These are phyloP conservation scores for Pholiota microspora DNA, from an alignment of 768 basidiomycete species.

Conservation along the genomic window DNA sequence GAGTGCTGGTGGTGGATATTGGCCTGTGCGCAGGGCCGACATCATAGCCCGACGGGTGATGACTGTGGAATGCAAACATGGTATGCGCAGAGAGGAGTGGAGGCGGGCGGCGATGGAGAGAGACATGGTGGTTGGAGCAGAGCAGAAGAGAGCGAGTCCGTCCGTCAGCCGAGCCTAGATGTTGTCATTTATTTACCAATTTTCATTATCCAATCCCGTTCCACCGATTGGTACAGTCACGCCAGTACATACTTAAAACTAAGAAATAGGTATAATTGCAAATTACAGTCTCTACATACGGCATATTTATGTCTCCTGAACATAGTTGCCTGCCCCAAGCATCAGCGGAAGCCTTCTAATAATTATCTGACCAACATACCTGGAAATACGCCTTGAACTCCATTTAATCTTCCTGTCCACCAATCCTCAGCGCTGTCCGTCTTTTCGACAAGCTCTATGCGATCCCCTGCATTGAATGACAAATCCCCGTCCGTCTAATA, in stretches of 20 bases:
- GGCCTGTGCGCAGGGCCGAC: slow-evolving; percentile 51
- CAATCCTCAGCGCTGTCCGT: slow-evolving; percentile 87
- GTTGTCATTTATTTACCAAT: slow-evolving; percentile 24
- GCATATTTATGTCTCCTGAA: slow-evolving; percentile 45
- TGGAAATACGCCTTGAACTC: slow-evolving; percentile 86
- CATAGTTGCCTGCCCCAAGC: slow-evolving; percentile 55
- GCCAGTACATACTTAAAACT: background rate
- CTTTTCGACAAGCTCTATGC: slow-evolving; percentile 86
- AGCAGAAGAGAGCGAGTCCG: background rate
- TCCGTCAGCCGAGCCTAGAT: background rate
- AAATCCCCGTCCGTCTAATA: slow-evolving; percentile 85
- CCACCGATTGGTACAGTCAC: slow-evolving; percentile 20
- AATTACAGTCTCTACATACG: background rate
- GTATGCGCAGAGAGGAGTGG: slow-evolving; percentile 30
- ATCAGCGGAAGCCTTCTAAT: slow-evolving; percentile 7
- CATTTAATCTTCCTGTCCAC: slow-evolving; percentile 93
- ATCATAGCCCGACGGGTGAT: slow-evolving; percentile 61
- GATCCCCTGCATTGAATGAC: slow-evolving; percentile 84
- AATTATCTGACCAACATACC: slow-evolving; percentile 38
- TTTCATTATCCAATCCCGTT: slow-evolving; percentile 27
- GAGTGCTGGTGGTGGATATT: slow-evolving; percentile 25
- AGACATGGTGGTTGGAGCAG: slow-evolving; percentile 22
- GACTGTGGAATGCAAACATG: slow-evolving; percentile 29
- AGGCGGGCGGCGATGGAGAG: slow-evolving; percentile 27
- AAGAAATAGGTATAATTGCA: background rate